A percentile compares a stretch with the other conserved stretches of the same genome.
These are phyloP conservation scores for Acanthamoeba triangularis DNA, from an alignment of 208 protist genomes.

Conservation along the genomic window DNA sequence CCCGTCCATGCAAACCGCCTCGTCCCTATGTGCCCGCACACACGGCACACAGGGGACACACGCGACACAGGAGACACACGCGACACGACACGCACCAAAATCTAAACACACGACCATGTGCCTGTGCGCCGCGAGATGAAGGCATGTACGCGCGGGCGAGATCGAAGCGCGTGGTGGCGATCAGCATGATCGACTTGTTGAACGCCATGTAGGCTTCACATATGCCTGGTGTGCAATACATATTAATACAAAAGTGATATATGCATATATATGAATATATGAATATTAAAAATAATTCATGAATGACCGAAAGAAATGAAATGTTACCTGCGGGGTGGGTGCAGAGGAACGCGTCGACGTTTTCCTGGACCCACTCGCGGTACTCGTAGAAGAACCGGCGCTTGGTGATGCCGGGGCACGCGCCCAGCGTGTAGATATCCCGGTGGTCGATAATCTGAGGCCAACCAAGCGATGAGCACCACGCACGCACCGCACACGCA, in stretches of 20 bases:
- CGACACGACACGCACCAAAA: too few species aligned
- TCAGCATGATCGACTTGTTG: slow-evolving; percentile 76
- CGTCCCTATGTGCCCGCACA: background rate
- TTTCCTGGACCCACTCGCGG: slow-evolving; percentile 7
- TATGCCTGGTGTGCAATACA: slow-evolving; percentile 12
- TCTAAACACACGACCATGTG: too few species aligned
- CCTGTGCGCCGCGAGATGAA: too few species aligned
- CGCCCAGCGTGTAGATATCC: slow-evolving; percentile 37
- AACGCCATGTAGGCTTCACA: slow-evolving; percentile 79
- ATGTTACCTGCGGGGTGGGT: background rate
- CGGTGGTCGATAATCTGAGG: background rate
- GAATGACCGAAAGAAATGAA: background rate
- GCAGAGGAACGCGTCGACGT: slow-evolving; percentile 32
- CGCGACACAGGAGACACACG: too few species aligned
- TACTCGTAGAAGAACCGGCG: slow-evolving; percentile 51
- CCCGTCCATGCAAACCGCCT: background rate
- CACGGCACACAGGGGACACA: too few species aligned
- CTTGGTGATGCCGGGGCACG: slow-evolving; percentile 34
- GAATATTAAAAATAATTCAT: background rate
- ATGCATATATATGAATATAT: background rate
- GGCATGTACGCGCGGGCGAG: background rate
- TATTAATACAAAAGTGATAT: background rate
- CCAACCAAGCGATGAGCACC: background rate
- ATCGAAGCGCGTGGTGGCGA: slow-evolving; percentile 80
- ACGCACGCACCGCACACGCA: too few species aligned